Percentiles rank a stretch among this genome's conserved stretches.
Conservation (phyloP, 1,284 basidiomycete species). For the Peniophora sp. region DNA sequence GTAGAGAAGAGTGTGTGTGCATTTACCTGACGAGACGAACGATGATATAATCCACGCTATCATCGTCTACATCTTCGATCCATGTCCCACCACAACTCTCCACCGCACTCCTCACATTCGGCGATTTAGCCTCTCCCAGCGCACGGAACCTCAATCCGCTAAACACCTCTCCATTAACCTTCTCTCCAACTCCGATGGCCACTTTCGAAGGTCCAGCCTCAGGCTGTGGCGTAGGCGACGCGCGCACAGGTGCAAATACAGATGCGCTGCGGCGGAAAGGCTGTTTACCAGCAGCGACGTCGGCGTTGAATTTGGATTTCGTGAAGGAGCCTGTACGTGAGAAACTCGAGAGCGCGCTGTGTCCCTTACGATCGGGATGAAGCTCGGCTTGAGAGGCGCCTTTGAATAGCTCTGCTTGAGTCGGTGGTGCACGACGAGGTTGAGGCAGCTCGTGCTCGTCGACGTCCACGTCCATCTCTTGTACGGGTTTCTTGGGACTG, state of each 20-base stretch:
- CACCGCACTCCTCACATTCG: constrained; percentile 48
- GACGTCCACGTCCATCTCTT: constrained; percentile 6
- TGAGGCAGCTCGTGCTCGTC: no score
- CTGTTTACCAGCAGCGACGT: constrained; percentile 28
- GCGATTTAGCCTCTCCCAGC: constrained; percentile 54
- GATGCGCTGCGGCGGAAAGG: constrained; percentile 37
- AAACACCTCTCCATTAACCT: constrained; percentile 29
- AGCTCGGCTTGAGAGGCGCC: not conserved
- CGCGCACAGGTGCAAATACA: constrained; percentile 1
- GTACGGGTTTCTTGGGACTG: constrained; percentile 14
- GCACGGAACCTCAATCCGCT: constrained; percentile 44
- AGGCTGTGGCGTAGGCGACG: constrained; percentile 1
- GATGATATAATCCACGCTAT: constrained; percentile 53
- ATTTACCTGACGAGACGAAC: constrained; percentile 69
- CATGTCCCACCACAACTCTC: constrained; percentile 48
- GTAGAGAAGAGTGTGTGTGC: constrained; percentile 9
- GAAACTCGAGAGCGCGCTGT: constrained; percentile 48
- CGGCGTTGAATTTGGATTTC: constrained; percentile 21
- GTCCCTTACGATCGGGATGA: constrained; percentile 5
- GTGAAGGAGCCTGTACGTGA: constrained; percentile 52
- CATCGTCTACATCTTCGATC: constrained; percentile 31
- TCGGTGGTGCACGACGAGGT: no score
- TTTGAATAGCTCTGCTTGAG: no score
- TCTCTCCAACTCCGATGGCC: no score
- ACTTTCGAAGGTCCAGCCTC: not conserved